These are phyloP conservation scores for Candida yuanshanica DNA, from an alignment of 805 yeast genomes.

Conservation along the genomic window DNA sequence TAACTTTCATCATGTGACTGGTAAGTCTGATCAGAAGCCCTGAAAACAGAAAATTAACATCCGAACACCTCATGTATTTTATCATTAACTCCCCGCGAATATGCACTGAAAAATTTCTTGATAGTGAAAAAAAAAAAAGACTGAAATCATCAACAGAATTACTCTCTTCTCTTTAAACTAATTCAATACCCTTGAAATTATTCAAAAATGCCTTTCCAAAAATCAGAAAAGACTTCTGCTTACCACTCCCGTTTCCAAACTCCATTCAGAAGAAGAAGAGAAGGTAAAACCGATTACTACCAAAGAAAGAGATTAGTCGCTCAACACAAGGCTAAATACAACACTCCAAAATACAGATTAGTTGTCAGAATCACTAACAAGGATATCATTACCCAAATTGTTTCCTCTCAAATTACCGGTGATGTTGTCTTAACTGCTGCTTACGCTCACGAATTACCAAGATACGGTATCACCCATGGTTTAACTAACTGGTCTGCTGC, in stretches of 20 bases:
- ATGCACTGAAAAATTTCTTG: conserved; percentile 6
- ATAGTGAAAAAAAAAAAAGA: not conserved
- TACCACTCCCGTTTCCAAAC: conserved; percentile 99
- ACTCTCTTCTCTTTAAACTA: not conserved
- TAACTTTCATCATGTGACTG: conserved; percentile 5
- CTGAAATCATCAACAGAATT: not conserved
- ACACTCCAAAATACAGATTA: conserved; percentile 98
- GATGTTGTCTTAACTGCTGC: conserved; percentile 96
- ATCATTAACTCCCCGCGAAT: not conserved
- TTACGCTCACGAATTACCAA: conserved; percentile 98
- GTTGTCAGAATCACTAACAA: conserved; percentile 99
- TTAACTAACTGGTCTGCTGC: conserved; percentile 99
- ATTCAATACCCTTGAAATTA: not conserved
- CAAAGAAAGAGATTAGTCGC: conserved; percentile 99
- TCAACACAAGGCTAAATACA: conserved; percentile 99
- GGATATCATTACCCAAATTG: conserved; percentile 97
- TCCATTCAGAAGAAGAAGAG: conserved; percentile 99
- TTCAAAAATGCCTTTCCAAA: conserved; percentile 69
- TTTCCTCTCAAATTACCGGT: conserved; percentile 96
- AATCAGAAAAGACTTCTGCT: conserved; percentile 73
- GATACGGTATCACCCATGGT: conserved; percentile 96
- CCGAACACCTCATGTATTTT: conserved; percentile 4
- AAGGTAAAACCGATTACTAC: conserved; percentile 99
- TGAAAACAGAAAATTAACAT: not conserved
- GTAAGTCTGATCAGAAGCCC: too few relatives aligned